Evolutionary conservation across 176 grass and related monocot genomes (phyloP), one percentile per base, ranked within the genome.

Genomic region (Aegilops bicornis): DNA sequence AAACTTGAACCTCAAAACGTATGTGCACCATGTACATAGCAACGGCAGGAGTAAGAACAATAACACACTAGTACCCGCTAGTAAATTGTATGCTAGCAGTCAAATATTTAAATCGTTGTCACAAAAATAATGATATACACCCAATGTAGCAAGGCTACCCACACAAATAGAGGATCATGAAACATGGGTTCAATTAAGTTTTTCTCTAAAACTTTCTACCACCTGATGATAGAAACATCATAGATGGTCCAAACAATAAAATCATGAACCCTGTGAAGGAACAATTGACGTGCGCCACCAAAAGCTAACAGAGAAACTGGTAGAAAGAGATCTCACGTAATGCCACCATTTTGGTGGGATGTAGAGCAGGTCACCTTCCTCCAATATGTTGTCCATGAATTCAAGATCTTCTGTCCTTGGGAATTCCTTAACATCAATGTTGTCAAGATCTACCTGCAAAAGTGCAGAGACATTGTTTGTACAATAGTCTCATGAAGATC

Each of bases 301-400:
- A 80, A 99, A 96, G 87, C 94, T 93, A 88, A 94, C 94, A 81
- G 92, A 96, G 83, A 99, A 91, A 56, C 94, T 99, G 65, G 84
- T 87, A 69, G 92, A 99, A 85, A 99, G 94, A 67, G 92, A 99
- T 82, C 89, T 94, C 86, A 99, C 85, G 69, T 96, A 94, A 85
- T 96, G 92, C 97, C 94, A 99, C 92, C 97, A 99, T 92, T 93
- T 99, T 48, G 85, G 92, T 77, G 97, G 97, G 85, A 96, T 96
- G 85, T 99, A 99, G 87, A 99, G 94, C 85, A 96, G 82, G 33
- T 96, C 97, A 73, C 97, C 97, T 85, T 96, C 94, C 47, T 96
- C 94, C 82, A 99, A 87, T 84, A 99, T 69, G 72, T 90, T 89
- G 17, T 99, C 97, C 43, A 91, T 84, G 79, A 99, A 99, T 70